Base-by-base conservation (phyloP, 179 eudicot genomes). In the Corrigiola litoralis region DNA sequence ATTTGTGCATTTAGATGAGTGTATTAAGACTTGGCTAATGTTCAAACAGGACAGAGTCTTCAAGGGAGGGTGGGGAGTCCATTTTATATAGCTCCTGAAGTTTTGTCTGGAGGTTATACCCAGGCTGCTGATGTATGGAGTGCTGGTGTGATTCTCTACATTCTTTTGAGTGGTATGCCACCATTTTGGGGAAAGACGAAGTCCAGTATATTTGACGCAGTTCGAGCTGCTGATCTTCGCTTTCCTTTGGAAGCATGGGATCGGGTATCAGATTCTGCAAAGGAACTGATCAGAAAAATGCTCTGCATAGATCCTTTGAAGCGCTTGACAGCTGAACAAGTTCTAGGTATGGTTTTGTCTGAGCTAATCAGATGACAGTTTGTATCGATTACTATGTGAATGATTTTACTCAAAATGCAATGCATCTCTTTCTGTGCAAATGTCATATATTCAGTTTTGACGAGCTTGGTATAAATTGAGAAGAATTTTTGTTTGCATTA, bases 131-230 rank as follows among this genome's bases (percentile, higher is more conserved):
- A 89, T 68, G 84, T 89, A 33, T 89, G 96, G 96, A 89, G 96
- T 66, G 84, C 90, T 28, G 96, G 96, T 10, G 96, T 89, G 38
- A 89, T 89, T 48, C 92, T 89, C 47, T 89, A 89, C 65, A 87
- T 89, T 68, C 83, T 89, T 59, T 80, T 89, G 18, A 89, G 96
- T 60, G 90, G 90, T 65, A 81, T 79, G 77, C 96, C 96, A 1
- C 96, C 96, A 17, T 89, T 89, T 79, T 81, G 96, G 96, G 96
- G 96, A 57, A 85, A 85, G 78, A 89, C 96, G 0, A 89, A 89
- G 68, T 89, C 96, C 11, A 83, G 67, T 61, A 89, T 89, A 61
- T 89, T 89, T 69, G 89, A 89, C 65, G 82, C 95, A 48, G 96
- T 89, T 47, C 79, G 91, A 46, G 83, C 83, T 57, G 94, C 96